Percentiles rank a stretch among this genome's conserved stretches.
Conservation (phyloP, 208 protist species). For the Acanthamoeba royreba region DNA sequence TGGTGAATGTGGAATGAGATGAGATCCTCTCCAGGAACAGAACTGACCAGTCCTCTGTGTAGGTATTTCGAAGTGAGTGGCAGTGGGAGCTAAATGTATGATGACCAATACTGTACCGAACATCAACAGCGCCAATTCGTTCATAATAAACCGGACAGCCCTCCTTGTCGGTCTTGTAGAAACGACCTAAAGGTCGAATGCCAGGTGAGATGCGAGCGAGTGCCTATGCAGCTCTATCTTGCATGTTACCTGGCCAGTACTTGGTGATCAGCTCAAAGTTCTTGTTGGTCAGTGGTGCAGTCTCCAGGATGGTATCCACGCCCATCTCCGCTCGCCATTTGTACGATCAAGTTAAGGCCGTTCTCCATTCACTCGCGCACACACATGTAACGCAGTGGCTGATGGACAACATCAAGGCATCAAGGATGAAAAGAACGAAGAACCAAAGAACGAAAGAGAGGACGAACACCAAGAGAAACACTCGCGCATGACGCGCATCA, state of each 20-base stretch:
- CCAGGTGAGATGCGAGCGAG: not conserved
- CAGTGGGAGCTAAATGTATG: not conserved
- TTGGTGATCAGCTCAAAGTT: not conserved
- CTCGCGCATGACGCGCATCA: no score
- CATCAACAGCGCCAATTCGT: not conserved
- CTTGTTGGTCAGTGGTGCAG: not conserved
- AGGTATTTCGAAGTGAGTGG: not conserved
- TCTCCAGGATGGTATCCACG: slow-evolving; percentile 6
- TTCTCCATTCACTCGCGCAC: no score
- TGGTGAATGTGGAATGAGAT: slow-evolving; percentile 23
- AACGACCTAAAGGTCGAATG: not conserved
- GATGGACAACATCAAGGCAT: not conserved
- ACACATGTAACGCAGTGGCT: not conserved
- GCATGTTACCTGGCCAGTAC: slow-evolving; percentile 23
- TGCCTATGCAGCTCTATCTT: no score
- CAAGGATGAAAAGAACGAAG: not conserved
- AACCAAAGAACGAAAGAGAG: not conserved
- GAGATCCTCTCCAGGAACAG: not conserved
- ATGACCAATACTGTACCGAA: not conserved
- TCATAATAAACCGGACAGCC: not conserved
- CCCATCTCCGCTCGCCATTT: not conserved
- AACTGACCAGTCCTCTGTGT: not conserved
- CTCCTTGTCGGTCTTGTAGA: not conserved
- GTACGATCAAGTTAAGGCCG: not conserved
- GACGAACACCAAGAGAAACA: not conserved